Conservation (phyloP, 2,329 filamentous ascomycete genomes). For the Apiospora kogelbergensis region DNA sequence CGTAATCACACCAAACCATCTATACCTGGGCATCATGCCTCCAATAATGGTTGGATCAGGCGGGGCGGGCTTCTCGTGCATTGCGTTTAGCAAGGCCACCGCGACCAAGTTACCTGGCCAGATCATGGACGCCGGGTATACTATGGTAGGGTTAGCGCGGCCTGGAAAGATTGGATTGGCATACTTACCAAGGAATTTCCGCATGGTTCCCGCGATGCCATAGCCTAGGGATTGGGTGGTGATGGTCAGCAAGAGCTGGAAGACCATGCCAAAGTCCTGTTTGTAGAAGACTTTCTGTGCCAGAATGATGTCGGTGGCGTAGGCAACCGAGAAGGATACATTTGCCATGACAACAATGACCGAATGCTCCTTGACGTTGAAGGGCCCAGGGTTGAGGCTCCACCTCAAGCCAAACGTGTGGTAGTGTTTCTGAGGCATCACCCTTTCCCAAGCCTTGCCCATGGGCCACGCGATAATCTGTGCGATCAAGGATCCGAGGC, state of each 20-base stretch:
- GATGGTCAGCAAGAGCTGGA: slow-evolving; percentile 65
- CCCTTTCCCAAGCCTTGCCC: slow-evolving; percentile 59
- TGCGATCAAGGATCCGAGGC: slow-evolving; percentile 59
- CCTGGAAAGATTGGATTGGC: neutral
- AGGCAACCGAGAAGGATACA: slow-evolving; percentile 68
- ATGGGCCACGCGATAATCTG: slow-evolving; percentile 65
- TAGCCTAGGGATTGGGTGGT: slow-evolving; percentile 71
- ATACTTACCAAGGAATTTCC: slow-evolving; percentile 56
- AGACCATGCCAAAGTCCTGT: slow-evolving; percentile 65
- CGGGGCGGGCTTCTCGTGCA: slow-evolving; percentile 62
- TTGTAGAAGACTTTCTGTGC: slow-evolving; percentile 73
- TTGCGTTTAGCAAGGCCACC: slow-evolving; percentile 68
- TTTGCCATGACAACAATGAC: slow-evolving; percentile 72
- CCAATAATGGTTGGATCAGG: slow-evolving; percentile 56
- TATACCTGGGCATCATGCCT: slow-evolving; percentile 65
- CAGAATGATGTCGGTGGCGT: slow-evolving; percentile 72
- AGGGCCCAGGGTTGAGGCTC: slow-evolving; percentile 66
- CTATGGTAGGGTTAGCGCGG: slow-evolving; percentile 28
- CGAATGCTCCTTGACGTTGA: slow-evolving; percentile 70
- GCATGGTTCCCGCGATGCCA: slow-evolving; percentile 67
- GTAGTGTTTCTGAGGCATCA: slow-evolving; percentile 51
- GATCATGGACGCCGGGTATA: slow-evolving; percentile 70
- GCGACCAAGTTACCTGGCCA: slow-evolving; percentile 70
- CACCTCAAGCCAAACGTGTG: slow-evolving; percentile 53
- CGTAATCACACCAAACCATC: slow-evolving; percentile 62